phyloP scores from a whole-genome alignment of 768 basidiomycete species.

The Butyriboletus loyo region DNA sequence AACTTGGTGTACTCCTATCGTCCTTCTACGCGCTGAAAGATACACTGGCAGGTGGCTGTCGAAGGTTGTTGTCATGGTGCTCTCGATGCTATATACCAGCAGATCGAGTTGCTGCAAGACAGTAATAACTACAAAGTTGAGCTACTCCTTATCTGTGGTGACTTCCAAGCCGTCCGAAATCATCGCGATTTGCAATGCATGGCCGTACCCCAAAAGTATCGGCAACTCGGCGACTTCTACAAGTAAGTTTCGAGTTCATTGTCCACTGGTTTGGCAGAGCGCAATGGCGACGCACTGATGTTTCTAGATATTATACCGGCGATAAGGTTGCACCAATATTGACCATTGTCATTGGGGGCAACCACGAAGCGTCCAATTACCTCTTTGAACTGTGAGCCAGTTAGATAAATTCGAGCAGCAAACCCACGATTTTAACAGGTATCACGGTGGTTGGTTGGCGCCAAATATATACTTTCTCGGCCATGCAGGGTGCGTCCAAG shows the following conservation, averaged over 20 bases:
- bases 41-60: slow-evolving; percentile 63
- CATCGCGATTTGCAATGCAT: slow-evolving; percentile 81
- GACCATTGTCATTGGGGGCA: slow-evolving; percentile 95
- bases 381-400: slow-evolving; percentile 86
- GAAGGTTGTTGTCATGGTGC: slow-evolving; percentile 96
- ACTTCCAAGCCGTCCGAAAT: slow-evolving; percentile 93
- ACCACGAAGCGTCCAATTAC: slow-evolving; percentile 96
- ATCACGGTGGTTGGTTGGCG: slow-evolving; percentile 96
- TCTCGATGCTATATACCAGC: slow-evolving; percentile 81
- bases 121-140: slow-evolving; percentile 69
- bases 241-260: slow-evolving; percentile 41
- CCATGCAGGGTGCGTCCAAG: slow-evolving; percentile 80
- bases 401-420: not conserved
- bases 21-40: not conserved
- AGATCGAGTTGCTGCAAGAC: slow-evolving; percentile 61
- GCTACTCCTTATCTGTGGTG: slow-evolving; percentile 89
- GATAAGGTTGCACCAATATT: slow-evolving; percentile 77
- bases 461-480: slow-evolving; percentile 97
- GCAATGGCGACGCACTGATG: slow-evolving; percentile 1
- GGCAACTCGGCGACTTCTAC: slow-evolving; percentile 78
- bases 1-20: not conserved
- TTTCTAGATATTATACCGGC: slow-evolving; percentile 79
- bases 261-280: not conserved
- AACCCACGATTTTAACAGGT: slow-evolving; percentile 44
- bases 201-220: slow-evolving; percentile 90